Percentiles rank a stretch among this genome's conserved stretches.
These are phyloP conservation scores for Beauveria pseudobassiana DNA, from an alignment of 2,329 filamentous ascomycete genomes.

Conservation along the genomic window DNA sequence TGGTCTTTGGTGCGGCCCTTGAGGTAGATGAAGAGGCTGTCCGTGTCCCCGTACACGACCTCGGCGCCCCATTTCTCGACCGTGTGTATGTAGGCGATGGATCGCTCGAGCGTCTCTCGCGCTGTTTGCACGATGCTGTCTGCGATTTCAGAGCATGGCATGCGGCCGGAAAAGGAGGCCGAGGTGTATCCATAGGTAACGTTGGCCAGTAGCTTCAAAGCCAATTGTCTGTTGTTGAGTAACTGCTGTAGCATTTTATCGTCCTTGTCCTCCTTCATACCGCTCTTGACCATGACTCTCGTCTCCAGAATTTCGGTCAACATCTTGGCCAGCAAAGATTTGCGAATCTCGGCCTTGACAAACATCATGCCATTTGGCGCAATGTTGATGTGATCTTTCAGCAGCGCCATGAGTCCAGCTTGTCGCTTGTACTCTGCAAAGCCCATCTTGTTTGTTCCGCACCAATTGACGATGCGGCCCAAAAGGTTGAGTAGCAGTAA, in stretches of 20 bases:
- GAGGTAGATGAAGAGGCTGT: conserved; percentile 86
- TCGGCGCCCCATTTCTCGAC: conserved; percentile 85
- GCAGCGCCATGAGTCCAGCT: conserved; percentile 63
- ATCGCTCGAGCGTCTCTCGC: conserved; percentile 87
- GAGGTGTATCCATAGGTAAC: conserved; percentile 98
- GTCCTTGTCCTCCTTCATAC: conserved; percentile 89
- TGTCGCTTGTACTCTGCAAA: conserved; percentile 81
- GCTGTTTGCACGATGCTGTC: conserved; percentile 97
- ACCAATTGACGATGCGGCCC: conserved; percentile 77
- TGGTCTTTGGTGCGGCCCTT: conserved; percentile 80
- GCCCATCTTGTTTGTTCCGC: conserved; percentile 90
- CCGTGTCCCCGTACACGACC: conserved; percentile 96
- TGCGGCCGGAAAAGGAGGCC: conserved; percentile 89
- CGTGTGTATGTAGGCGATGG: conserved; percentile 87
- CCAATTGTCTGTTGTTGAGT: conserved; percentile 87
- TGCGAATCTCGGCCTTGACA: conserved; percentile 73
- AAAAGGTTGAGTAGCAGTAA: conserved; percentile 98
- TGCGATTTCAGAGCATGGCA: conserved; percentile 96
- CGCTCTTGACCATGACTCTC: conserved; percentile 93
- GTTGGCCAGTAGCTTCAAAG: conserved; percentile 94
- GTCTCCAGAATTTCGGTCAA: conserved; percentile 92
- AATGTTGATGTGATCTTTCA: conserved; percentile 83
- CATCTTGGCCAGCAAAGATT: conserved; percentile 93
- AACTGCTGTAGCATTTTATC: conserved; percentile 80
- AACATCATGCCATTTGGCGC: conserved; percentile 97